These are phyloP conservation scores for Discostella stelligeroides DNA, from an alignment of 108 stramenopile genomes.

Conservation along the genomic window DNA sequence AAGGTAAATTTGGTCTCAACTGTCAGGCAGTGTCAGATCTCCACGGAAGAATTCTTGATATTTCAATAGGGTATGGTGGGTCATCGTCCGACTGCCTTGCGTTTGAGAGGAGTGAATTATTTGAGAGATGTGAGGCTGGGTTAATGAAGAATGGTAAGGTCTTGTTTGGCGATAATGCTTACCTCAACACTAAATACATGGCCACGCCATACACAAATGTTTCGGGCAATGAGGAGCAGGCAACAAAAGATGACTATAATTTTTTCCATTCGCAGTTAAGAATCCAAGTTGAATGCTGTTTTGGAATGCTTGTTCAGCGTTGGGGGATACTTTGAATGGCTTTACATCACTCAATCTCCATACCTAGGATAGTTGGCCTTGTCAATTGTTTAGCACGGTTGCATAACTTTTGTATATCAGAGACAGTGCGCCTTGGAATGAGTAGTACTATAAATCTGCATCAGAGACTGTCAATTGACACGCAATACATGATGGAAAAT, in stretches of 20 bases:
- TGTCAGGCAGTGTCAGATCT: slow-evolving; percentile 9
- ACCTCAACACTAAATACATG: slow-evolving; percentile 40
- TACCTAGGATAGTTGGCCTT: not conserved
- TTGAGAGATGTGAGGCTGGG: slow-evolving; percentile 2
- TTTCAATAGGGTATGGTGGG: slow-evolving; percentile 24
- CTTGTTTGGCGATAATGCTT: no score
- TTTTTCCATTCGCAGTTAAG: no score
- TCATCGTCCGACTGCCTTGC: no score
- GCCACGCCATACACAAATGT: slow-evolving; percentile 9
- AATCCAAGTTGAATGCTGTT: not conserved
- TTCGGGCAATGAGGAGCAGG: not conserved
- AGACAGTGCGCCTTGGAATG: no score
- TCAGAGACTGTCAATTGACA: not conserved
- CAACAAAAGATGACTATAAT: no score
- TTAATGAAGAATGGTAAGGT: slow-evolving; percentile 19
- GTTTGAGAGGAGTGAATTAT: slow-evolving; percentile 18
- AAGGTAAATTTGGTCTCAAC: no score
- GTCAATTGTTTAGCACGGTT: no score
- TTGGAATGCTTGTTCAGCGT: slow-evolving; percentile 8
- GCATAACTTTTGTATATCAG: no score
- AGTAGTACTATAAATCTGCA: no score
- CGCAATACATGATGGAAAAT: not conserved
- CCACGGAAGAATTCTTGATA: slow-evolving; percentile 23
- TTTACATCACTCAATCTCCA: not conserved
- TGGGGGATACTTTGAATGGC: slow-evolving; percentile 16